These are phyloP conservation scores for Remersonia thermophila DNA, from an alignment of 2,329 filamentous ascomycete species.

Conservation along the genomic window DNA sequence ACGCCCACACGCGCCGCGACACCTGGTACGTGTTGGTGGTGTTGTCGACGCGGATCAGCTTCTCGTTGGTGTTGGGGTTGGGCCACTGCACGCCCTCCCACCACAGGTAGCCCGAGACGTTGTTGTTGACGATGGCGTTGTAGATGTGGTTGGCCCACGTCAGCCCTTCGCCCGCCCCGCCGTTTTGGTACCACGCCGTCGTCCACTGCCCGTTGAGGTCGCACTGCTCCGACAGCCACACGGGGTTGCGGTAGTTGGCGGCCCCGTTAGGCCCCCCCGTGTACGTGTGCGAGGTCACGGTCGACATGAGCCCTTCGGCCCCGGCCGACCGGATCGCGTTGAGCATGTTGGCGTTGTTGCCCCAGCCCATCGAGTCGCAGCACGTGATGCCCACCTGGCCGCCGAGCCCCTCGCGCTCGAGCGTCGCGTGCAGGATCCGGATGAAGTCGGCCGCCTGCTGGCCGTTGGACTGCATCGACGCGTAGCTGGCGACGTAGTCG, in stretches of 20 bases:
- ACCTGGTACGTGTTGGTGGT: conserved; percentile 23
- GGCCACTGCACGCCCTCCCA: conserved; percentile 35
- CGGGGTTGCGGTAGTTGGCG: conserved; percentile 29
- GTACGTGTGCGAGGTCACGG: conserved; percentile 30
- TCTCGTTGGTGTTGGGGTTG: conserved; percentile 24
- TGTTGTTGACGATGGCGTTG: conserved; percentile 35
- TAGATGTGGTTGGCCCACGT: conserved; percentile 45
- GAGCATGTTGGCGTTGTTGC: conserved; percentile 25
- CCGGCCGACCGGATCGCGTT: conserved; percentile 24
- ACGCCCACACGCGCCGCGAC: conserved; percentile 27
- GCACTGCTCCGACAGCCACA: conserved; percentile 41
- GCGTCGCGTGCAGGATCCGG: conserved; percentile 31
- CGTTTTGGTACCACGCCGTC: conserved; percentile 34
- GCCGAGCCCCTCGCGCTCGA: conserved; percentile 19
- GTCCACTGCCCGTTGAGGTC: conserved; percentile 33
- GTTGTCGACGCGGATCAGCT: conserved; percentile 22
- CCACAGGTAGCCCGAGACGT: conserved; percentile 40
- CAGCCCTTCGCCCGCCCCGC: conserved; percentile 37
- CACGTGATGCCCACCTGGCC: conserved; percentile 25
- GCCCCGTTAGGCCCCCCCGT: conserved; percentile 27
- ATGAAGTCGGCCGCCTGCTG: conserved; percentile 48
- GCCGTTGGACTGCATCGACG: conserved; percentile 59
- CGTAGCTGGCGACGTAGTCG: conserved; percentile 28
- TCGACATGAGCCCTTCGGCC: conserved; percentile 22
- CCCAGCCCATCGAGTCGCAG: conserved; percentile 30